Percentiles rank a stretch among this genome's conserved stretches.
phyloP scores from a whole-genome alignment of 768 basidiomycete genomes.

The Coprinellus micaceus region DNA sequence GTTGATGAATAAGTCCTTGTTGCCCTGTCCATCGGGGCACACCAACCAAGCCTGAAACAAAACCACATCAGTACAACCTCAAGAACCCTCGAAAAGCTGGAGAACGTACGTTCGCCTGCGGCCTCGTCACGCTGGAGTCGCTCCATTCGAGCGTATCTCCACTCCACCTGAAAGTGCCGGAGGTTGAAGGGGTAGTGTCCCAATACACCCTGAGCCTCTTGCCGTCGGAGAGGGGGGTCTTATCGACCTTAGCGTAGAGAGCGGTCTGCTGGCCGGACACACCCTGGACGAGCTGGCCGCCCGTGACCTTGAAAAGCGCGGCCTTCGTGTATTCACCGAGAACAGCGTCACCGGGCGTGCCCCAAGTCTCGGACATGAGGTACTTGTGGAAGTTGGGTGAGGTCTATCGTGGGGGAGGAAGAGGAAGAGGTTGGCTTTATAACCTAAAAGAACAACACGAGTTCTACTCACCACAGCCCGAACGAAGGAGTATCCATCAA shows the following conservation, averaged over 20 bases:
- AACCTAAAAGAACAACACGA: not conserved
- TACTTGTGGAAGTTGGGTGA: constrained; percentile 62
- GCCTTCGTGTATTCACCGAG: constrained; percentile 50
- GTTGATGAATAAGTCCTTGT: constrained; percentile 47
- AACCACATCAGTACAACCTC: not conserved
- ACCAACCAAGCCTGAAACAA: constrained; percentile 49
- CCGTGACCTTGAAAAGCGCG: constrained; percentile 53
- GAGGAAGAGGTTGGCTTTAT: not conserved
- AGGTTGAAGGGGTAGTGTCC: constrained; percentile 43
- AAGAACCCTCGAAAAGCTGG: not conserved
- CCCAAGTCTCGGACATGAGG: constrained; percentile 46
- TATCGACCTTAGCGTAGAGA: constrained; percentile 50
- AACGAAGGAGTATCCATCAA: constrained; percentile 51
- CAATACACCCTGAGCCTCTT: constrained; percentile 48
- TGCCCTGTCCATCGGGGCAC: constrained; percentile 45
- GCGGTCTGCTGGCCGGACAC: constrained; percentile 29
- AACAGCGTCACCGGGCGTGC: constrained; percentile 44
- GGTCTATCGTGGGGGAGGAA: constrained; percentile 27
- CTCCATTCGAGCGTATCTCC: constrained; percentile 62
- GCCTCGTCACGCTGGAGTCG: constrained; percentile 43
- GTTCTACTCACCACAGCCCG: constrained; percentile 22
- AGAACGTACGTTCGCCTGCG: constrained; percentile 46
- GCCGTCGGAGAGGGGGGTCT: constrained; percentile 41
- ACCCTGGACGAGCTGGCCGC: constrained; percentile 54
- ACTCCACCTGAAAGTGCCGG: constrained; percentile 50